Evolutionary conservation across 2,329 filamentous ascomycete species (phyloP), one percentile per base, ranked within the genome.

Genomic region (Aspergillus pseudoviridinutans): DNA sequence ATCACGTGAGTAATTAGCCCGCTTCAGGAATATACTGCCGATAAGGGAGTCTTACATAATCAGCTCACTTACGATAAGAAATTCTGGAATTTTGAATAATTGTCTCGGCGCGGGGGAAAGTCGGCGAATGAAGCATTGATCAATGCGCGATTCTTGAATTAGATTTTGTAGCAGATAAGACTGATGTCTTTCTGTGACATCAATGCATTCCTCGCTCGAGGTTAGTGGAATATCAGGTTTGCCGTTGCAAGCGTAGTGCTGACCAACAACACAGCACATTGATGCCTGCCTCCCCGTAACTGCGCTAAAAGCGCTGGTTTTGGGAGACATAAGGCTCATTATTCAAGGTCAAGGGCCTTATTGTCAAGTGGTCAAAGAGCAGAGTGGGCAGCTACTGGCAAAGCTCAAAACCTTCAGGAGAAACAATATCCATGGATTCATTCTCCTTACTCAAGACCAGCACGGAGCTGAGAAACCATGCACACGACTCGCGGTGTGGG

Each of bases 401-500:
- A 66, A 72, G 51, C 50, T 72, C 25, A 69, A 64, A 55, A 60
- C 67, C n/a, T 74, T 75, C 57, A 66, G 71, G 53, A 67, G 72
- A 51, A 75, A 71, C 54, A 71, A 72, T 64, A 60, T 77, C 8
- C 74, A 78, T 62, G 75, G 75, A 7, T 74, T 75, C 58, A 59
- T 73, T 49, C 54, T 65, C 53, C 60, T 71, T 27, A 56, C 60
- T 47, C 62, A 65, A 42, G 55, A 55, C 50, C 51, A 64, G 59
- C 53, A 59, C 49, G 42, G 64, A 28, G 53, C 57, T 38, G 58
- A 50, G 17, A 41, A 25, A 38, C 41, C 56, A 52, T 54, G 60
- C 58, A 51, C 61, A 4, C 66, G 60, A 32, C 55, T 76, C 20
- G 76, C 93, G 5, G 74, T 87, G 17, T 95, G 90, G 90, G 91